These are phyloP conservation scores for Colletotrichum plurivorum DNA, from an alignment of 2,329 filamentous ascomycete genomes.

Conservation along the genomic window DNA sequence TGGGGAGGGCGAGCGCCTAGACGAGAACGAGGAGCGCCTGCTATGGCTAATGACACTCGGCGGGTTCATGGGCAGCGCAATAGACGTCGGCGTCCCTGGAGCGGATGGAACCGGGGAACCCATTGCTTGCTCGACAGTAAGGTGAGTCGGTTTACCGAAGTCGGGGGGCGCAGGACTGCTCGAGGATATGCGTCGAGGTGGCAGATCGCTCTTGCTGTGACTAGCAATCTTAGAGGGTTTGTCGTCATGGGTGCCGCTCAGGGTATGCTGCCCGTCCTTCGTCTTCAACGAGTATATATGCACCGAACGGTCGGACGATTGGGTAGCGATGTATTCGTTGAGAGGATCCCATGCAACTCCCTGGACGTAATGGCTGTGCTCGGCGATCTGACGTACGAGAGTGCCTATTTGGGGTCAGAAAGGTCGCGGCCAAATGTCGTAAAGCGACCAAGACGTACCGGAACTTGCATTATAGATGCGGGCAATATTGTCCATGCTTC, in stretches of 20 bases:
- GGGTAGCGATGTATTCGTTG: conserved; percentile 97
- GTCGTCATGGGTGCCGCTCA: conserved; percentile 71
- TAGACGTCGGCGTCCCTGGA: conserved; percentile 91
- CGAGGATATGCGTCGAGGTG: conserved; percentile 88
- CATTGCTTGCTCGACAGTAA: conserved; percentile 69
- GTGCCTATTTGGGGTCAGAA: conserved; percentile 56
- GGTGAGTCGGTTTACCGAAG: conserved; percentile 75
- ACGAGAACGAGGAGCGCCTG: conserved; percentile 88
- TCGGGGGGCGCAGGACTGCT: conserved; percentile 94
- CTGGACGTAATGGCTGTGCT: conserved; percentile 98
- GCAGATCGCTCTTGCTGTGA: conserved; percentile 87
- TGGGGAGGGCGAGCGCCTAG: conserved; percentile 89
- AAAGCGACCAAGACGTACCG: conserved; percentile 66
- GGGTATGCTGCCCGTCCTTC: conserved; percentile 94
- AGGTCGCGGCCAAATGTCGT: background rate
- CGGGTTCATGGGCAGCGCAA: conserved; percentile 96
- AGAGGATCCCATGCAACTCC: conserved; percentile 98
- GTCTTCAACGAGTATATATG: conserved; percentile 97
- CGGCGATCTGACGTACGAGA: conserved; percentile 91
- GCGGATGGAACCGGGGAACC: conserved; percentile 92
- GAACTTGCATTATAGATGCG: conserved; percentile 96
- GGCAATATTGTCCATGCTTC: conserved; percentile 99
- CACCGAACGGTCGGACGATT: conserved; percentile 97
- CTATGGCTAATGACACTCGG: conserved; percentile 78
- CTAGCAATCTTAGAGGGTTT: conserved; percentile 86